phyloP scores from a whole-genome alignment of 2,329 filamentous ascomycete species.

The Diaporthe capsici region DNA sequence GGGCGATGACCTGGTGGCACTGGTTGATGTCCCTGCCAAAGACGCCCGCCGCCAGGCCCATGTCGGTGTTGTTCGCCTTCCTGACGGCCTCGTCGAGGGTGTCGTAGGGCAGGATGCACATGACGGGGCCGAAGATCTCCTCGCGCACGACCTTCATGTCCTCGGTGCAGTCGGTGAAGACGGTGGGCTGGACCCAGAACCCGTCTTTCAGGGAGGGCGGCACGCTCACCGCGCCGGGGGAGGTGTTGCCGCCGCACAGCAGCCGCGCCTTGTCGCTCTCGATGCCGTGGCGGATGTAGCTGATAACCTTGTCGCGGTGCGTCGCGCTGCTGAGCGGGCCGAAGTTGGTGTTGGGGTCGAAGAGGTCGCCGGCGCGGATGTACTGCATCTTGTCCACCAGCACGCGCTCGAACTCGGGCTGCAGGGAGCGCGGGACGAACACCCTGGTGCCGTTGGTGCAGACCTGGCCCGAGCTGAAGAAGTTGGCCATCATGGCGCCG shows the following conservation, averaged over 20 bases:
- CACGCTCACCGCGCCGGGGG: conserved; percentile 62
- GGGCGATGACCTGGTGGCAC: conserved; percentile 79
- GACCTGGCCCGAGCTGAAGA: conserved; percentile 91
- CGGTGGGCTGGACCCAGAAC: conserved; percentile 87
- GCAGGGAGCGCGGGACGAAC: conserved; percentile 79
- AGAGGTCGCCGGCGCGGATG: conserved; percentile 80
- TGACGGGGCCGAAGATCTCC: conserved; percentile 92
- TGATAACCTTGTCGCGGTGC: conserved; percentile 83
- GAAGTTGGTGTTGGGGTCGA: conserved; percentile 82
- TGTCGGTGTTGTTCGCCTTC: conserved; percentile 81
- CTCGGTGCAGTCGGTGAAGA: conserved; percentile 90
- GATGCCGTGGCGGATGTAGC: conserved; percentile 83
- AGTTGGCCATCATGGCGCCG: conserved; percentile 94
- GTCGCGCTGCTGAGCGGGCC: conserved; percentile 83
- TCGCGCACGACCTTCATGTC: conserved; percentile 84
- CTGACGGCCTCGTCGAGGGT: conserved; percentile 77
- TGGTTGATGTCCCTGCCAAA: conserved; percentile 82
- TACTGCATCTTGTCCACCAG: conserved; percentile 79
- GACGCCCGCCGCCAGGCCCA: conserved; percentile 87
- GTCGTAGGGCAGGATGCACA: conserved; percentile 83
- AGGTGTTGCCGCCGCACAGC: conserved; percentile 78
- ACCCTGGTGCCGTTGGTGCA: conserved; percentile 94
- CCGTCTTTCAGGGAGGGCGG: conserved; percentile 69
- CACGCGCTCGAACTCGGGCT: conserved; percentile 76
- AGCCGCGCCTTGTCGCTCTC: conserved; percentile 80